phyloP scores from a whole-genome alignment of 2,329 filamentous ascomycete species.

The Alternaria angustiovoidea region DNA sequence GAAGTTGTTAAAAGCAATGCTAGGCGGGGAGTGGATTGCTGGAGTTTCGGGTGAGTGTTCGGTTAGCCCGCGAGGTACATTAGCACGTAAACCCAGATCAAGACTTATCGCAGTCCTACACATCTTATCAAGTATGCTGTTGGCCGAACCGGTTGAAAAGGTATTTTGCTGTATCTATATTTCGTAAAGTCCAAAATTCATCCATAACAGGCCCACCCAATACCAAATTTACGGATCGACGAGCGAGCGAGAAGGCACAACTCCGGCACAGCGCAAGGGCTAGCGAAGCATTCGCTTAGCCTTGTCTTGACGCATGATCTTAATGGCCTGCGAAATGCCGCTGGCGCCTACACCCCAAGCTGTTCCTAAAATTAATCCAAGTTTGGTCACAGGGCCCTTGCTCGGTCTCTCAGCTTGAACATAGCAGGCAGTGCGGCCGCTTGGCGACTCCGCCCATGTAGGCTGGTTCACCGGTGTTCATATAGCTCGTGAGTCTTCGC shows the following conservation, averaged over 20 bases:
- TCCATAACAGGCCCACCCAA: too few species aligned
- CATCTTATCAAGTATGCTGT: too few species aligned
- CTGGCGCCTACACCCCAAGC: neutral
- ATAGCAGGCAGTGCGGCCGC: neutral
- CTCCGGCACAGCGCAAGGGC: neutral
- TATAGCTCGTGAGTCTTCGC: neutral
- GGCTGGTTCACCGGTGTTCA: neutral
- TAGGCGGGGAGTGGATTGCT: too few species aligned
- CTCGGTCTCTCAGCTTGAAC: neutral
- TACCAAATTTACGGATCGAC: too few species aligned
- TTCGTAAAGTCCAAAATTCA: too few species aligned
- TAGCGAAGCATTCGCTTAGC: neutral
- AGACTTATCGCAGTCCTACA: too few species aligned
- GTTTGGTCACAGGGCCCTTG: neutral
- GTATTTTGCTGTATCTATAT: fast-evolving
- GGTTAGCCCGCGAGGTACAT: too few species aligned
- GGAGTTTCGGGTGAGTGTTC: too few species aligned
- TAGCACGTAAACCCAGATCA: too few species aligned
- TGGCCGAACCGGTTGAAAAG: too few species aligned
- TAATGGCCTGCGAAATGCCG: neutral
- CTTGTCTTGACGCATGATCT: neutral
- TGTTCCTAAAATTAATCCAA: neutral
- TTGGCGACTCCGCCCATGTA: neutral
- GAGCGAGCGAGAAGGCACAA: too few species aligned
- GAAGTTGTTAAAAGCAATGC: too few species aligned